phyloP scores from a whole-genome alignment of 495 filamentous ascomycete genomes.

The Evernia prunastri region DNA sequence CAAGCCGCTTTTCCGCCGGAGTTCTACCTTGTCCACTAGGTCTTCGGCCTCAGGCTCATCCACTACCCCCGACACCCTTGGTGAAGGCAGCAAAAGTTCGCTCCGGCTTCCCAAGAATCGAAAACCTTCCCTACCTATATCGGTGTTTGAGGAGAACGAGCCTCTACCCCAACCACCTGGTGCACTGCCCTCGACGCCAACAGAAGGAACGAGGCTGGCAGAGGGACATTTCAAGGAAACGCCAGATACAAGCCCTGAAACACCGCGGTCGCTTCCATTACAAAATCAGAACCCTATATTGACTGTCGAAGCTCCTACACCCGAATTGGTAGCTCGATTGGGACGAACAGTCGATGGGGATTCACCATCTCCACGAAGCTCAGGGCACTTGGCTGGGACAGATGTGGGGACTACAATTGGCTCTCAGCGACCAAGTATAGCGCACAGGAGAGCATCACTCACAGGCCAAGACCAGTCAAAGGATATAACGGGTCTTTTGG shows the following conservation, averaged over 20 bases:
- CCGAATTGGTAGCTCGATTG: constrained; percentile 7
- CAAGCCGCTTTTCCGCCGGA: constrained; percentile 27
- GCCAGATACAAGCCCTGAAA: constrained; percentile 20
- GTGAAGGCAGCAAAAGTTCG: constrained; percentile 22
- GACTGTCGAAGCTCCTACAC: constrained; percentile 25
- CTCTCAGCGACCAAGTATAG: constrained; percentile 13
- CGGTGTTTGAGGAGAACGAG: constrained; percentile 20
- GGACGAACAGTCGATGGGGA: not conserved
- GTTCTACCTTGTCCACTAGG: constrained; percentile 22
- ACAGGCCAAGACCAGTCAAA: constrained; percentile 18
- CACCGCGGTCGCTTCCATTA: constrained; percentile 16
- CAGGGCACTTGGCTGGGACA: constrained; percentile 11
- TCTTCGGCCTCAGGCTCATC: constrained; percentile 15
- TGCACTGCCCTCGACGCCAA: constrained; percentile 8
- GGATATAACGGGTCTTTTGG: constrained; percentile 18
- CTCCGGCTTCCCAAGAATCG: constrained; percentile 19
- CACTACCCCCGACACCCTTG: constrained; percentile 1
- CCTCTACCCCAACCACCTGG: constrained; percentile 7
- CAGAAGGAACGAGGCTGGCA: constrained; percentile 6
- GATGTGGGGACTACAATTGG: constrained; percentile 13
- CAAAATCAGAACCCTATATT: constrained; percentile 22
- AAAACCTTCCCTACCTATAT: constrained; percentile 14
- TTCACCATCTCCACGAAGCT: not conserved
- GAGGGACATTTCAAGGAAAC: constrained; percentile 11
- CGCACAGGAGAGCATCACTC: constrained; percentile 19